These are phyloP conservation scores for Claviceps capensis DNA, from an alignment of 2,329 filamentous ascomycete species.

Conservation along the genomic window DNA sequence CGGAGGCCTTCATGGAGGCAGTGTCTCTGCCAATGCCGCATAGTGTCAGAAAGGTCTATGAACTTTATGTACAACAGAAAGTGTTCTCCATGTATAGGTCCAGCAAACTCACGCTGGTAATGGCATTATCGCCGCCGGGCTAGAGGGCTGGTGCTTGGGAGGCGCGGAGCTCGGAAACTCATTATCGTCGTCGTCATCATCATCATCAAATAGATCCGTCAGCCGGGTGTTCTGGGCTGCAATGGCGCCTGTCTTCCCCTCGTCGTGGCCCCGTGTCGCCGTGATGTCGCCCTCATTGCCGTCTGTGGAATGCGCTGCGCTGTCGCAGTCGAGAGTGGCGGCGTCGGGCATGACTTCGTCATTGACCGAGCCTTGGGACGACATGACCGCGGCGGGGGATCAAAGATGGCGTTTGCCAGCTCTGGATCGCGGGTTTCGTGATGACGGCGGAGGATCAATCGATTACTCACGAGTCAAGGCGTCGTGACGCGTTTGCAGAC, in stretches of 20 bases:
- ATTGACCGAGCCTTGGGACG: conserved; percentile 15
- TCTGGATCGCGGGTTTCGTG: too few species aligned
- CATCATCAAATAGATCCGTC: conserved; percentile 45
- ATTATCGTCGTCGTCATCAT: conserved; percentile 39
- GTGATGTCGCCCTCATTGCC: conserved; percentile 27
- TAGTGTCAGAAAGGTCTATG: conserved; percentile 56
- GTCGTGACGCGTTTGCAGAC: too few species aligned
- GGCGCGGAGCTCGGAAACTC: conserved; percentile 42
- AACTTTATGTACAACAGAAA: conserved; percentile 15
- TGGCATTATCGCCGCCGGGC: conserved; percentile 27
- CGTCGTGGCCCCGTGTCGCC: conserved; percentile 18
- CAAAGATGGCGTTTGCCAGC: conserved; percentile 24
- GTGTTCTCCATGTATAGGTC: not conserved
- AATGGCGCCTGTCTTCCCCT: conserved; percentile 12
- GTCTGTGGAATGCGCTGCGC: conserved; percentile 11
- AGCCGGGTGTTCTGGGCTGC: conserved; percentile 36
- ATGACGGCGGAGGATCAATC: too few species aligned
- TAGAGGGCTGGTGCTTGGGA: conserved; percentile 22
- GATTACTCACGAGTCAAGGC: too few species aligned
- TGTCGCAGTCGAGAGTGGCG: conserved; percentile 2
- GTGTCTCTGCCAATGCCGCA: conserved; percentile 42
- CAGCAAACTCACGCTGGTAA: conserved; percentile 27
- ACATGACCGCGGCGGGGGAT: conserved; percentile 17
- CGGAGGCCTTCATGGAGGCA: conserved; percentile 38
- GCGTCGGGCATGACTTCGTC: conserved; percentile 24